Evolutionary conservation across 1,284 basidiomycete species (phyloP).

Genomic region (Ceratobasidium sp.): DNA sequence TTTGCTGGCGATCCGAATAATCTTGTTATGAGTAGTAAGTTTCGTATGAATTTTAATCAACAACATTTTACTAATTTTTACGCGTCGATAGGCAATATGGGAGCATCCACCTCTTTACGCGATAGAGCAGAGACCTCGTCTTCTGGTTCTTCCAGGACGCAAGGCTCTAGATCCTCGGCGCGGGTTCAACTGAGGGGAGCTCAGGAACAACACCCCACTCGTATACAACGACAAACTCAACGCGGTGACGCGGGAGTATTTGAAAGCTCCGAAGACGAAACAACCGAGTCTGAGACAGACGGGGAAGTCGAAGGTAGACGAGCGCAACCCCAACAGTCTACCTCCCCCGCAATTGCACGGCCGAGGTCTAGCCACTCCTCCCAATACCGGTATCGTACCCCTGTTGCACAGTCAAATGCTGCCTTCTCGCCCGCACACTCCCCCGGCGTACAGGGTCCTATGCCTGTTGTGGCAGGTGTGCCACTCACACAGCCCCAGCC

Average conservation of each 20-base stretch:
- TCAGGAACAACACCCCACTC: conserved; percentile 8
- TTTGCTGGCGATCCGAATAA: conserved; percentile 79
- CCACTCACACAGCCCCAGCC: conserved; percentile 75
- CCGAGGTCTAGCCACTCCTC: conserved; percentile 80
- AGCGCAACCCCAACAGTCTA: conserved; percentile 18
- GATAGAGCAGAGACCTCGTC: conserved; percentile 41
- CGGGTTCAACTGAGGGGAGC: background rate
- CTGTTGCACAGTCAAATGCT: conserved; percentile 70
- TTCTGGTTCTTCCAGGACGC: conserved; percentile 22
- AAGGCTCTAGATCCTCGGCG: conserved; percentile 34
- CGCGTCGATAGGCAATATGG: conserved; percentile 25
- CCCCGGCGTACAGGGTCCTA: conserved; percentile 42
- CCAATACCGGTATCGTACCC: conserved; percentile 77
- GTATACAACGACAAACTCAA: conserved; percentile 26
- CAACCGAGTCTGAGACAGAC: conserved; percentile 57
- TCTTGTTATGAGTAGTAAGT: conserved; percentile 76
- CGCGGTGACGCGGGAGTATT: conserved; percentile 22
- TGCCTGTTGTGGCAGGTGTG: conserved; percentile 51
- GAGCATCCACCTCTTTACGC: conserved; percentile 26
- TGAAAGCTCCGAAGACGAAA: conserved; percentile 26
- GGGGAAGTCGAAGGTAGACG: conserved; percentile 63
- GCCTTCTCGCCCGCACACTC: conserved; percentile 39
- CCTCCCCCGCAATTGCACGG: conserved; percentile 62
- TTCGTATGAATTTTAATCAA: background rate
- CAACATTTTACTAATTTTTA: too few relatives aligned